Evolutionary conservation across 192 early-diverging fungal species (phyloP), one percentile per base, ranked within the genome.

Genomic region (Umbelopsis ramanniana): DNA sequence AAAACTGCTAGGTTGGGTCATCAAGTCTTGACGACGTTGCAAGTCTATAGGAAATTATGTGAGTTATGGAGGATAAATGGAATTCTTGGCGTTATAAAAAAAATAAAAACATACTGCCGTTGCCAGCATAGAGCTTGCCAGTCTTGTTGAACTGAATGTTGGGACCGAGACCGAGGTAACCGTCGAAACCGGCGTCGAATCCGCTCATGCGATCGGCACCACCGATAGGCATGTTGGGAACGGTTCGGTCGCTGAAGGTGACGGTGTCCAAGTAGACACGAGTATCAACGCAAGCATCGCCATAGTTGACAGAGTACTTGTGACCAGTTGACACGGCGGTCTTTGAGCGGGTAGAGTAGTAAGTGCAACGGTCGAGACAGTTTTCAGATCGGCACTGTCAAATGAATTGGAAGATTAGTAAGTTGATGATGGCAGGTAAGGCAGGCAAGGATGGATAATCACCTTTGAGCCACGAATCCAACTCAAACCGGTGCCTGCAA

Each of bases 101-200:
- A 5, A 43, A 1, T 29, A 1, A 2, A 43, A 43, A 43, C 40
- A 43, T 43, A 43, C 40, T 63, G 57, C 57, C 57, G 24, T 37
- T 19, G 17, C 57, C 57, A 33, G 57, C 57, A 33, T 63, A 63
- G 35, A 63, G 57, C 57, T 63, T 63, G 26, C 57, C 57, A 40
- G 63, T 52, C 46, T 33, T 71, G 52, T 71, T 79, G 46, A 74
- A 73, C 48, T 74, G 68, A 48, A 79, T 73, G 52, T 68, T 68
- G 57, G 68, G 72, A 55, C 77, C 77, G 29, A 79, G 72, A 70
- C 77, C 77, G 33, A 79, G 70, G 17, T 74, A 79, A 43, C 77
- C 77, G 47, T 79, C 77, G 24, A 74, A 79, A 26, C 77, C 77
- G n/a, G 67, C 29, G 21, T 43, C 46, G 15, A 79, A 79, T 21